These are phyloP conservation scores for Fusarium temperatum DNA, from an alignment of 2,329 filamentous ascomycete genomes.

Conservation along the genomic window DNA sequence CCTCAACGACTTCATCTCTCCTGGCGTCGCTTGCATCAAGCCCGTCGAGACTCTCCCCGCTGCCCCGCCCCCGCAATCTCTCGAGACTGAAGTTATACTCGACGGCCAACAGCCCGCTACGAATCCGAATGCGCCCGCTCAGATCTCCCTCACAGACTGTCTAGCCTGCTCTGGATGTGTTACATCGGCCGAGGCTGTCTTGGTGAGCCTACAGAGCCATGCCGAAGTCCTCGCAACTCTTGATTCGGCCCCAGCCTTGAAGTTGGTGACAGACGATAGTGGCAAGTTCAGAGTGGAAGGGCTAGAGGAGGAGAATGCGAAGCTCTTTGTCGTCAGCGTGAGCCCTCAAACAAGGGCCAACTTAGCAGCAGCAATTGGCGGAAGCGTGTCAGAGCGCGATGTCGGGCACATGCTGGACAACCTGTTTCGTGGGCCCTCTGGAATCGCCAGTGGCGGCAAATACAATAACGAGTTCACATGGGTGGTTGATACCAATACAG, in stretches of 20 bases:
- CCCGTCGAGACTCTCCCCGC: conserved; percentile 90
- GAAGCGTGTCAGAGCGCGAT: conserved; percentile 73
- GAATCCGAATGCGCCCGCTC: conserved; percentile 73
- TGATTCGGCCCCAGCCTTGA: conserved; percentile 69
- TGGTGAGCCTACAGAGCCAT: conserved; percentile 94
- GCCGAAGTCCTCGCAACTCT: conserved; percentile 86
- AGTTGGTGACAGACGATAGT: conserved; percentile 45
- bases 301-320: conserved; percentile 68
- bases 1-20: conserved; percentile 98
- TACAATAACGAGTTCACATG: conserved; percentile 83
- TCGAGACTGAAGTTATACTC: conserved; percentile 87
- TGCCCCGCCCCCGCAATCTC: conserved; percentile 50
- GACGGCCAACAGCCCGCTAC: conserved; percentile 77
- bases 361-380: conserved; percentile 83
- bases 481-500: conserved; percentile 88
- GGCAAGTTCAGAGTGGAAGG: conserved; percentile 57
- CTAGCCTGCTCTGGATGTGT: conserved; percentile 98
- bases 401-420: conserved; percentile 86
- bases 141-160: conserved; percentile 97
- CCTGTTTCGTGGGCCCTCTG: conserved; percentile 73
- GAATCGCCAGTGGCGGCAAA: conserved; percentile 74
- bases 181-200: conserved; percentile 95
- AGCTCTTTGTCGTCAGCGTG: conserved; percentile 89
- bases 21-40: conserved; percentile 97
- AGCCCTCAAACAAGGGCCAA: conserved; percentile 92